Base-by-base conservation (phyloP, 495 filamentous ascomycete genomes). In the Corynascus novoguineensis region DNA sequence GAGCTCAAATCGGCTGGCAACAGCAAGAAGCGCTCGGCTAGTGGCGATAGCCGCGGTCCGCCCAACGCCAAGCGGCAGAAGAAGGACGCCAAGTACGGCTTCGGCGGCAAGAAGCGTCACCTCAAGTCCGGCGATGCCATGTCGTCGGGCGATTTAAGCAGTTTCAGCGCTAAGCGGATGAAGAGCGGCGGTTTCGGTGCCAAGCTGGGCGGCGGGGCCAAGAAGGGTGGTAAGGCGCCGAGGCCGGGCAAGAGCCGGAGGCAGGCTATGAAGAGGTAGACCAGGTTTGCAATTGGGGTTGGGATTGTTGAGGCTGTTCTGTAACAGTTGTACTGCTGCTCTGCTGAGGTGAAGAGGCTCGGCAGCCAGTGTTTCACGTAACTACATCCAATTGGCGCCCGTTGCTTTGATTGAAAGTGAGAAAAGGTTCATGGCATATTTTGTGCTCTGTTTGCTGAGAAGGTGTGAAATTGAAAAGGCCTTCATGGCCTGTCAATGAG, bases 11-110 rank as follows among this genome's bases (percentile, higher is more conserved):
- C 68, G n/a, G 72, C 74, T 44, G 78, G 66, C 27, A 74, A 72
- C 58, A 59, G 74, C 58, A 67, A 66, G 58, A 67, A 68, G 46
- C 71, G 74, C 25, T 53, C 60, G 7, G 60, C 46, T 31, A 65
- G 65, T 50, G 67, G 60, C 45, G 34, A 45, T 27, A 29, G 42
- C 50, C 64, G 68, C 64, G 60, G 69, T 48, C 59, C 68, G 52
- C 75, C 80, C 47, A 81, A 79, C 63, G 41, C 64, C 42, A 97
- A 97, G 77, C 85, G 93, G 44, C 83, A 87, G 67, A 95, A 96
- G 84, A 93, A 90, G 74, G 85, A 98, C 71, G 77, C 84, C 58
- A 95, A 95, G 74, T 97, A 84, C 68, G 93, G 93, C 24, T 93
- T 89, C 70, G 93, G 93, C 54, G 93, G 93, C 56, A 96, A 95